phyloP scores from a whole-genome alignment of 345 rosid species.

The Isatis tinctoria region DNA sequence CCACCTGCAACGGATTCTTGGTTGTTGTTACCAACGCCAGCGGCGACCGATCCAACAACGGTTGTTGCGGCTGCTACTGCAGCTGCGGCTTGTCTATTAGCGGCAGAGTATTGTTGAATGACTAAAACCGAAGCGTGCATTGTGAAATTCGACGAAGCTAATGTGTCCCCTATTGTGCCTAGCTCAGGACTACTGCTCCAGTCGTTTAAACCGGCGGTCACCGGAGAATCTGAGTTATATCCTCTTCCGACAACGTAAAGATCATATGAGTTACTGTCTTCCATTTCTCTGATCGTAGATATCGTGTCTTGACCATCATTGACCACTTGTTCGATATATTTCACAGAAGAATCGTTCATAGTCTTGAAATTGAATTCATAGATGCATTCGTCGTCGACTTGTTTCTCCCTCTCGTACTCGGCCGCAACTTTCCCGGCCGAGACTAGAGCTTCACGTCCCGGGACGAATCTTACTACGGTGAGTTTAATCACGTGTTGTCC shows the following conservation, averaged over 20 bases:
- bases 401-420: constrained; percentile 30
- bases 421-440: constrained; percentile 23
- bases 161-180: constrained; percentile 56
- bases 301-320: constrained; percentile 46
- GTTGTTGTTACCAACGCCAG: not conserved
- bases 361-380: constrained; percentile 48
- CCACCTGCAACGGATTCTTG: constrained; percentile 13
- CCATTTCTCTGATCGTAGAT: constrained; percentile 35
- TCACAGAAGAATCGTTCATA: constrained; percentile 28
- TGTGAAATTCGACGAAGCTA: constrained; percentile 44
- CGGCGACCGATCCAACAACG: not conserved
- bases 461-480: constrained; percentile 40
- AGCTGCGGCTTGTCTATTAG: constrained; percentile 22
- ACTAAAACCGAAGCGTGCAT: constrained; percentile 55
- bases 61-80: constrained; percentile 5
- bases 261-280: constrained; percentile 32
- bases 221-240: constrained; percentile 33
- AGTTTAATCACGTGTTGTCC: constrained; percentile 56
- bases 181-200: constrained; percentile 60
- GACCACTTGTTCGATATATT: constrained; percentile 39
- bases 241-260: constrained; percentile 59
- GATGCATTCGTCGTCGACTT: constrained; percentile 41
- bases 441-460: constrained; percentile 22
- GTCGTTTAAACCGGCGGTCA: constrained; percentile 44
- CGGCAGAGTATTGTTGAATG: constrained; percentile 46